phyloP scores from a whole-genome alignment of 2,329 filamentous ascomycete species.

The Botrytis sinoallii region DNA sequence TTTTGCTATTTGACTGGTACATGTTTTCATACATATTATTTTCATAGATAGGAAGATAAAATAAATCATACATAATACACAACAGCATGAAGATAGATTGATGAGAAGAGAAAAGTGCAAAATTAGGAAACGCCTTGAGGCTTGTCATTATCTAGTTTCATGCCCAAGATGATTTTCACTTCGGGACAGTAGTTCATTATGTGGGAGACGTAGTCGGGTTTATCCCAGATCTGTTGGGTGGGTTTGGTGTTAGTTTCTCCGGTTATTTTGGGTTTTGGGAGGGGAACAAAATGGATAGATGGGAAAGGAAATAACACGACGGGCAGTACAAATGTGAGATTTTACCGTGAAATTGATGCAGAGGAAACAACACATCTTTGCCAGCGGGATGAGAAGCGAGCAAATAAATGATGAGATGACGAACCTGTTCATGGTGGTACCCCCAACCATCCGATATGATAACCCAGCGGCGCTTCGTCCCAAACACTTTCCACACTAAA shows the following conservation, averaged over 20 bases:
- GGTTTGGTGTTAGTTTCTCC: constrained; percentile 26
- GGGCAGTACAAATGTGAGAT: background rate
- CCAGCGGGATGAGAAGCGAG: background rate
- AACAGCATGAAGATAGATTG: background rate
- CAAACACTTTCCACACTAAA: constrained; percentile 51
- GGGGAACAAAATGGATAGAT: no score
- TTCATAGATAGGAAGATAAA: background rate
- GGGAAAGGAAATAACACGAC: background rate
- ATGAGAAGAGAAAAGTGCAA: background rate
- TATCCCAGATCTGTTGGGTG: constrained; percentile 45
- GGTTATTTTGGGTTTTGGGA: accelerated
- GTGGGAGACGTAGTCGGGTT: constrained; percentile 43
- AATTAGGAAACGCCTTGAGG: constrained; percentile 9
- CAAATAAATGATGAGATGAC: background rate
- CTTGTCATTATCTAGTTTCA: constrained; percentile 47
- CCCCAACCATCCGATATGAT: constrained; percentile 48
- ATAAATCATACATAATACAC: background rate
- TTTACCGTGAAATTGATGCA: background rate
- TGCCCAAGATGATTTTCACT: constrained; percentile 52
- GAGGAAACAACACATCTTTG: background rate
- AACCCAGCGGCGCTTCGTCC: constrained; percentile 52
- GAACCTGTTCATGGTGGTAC: constrained; percentile 29
- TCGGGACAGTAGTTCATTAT: constrained; percentile 57
- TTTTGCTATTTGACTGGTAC: background rate
- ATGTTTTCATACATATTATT: background rate